These are phyloP conservation scores for Lactarius quietus DNA, from an alignment of 768 basidiomycete genomes.

Conservation along the genomic window DNA sequence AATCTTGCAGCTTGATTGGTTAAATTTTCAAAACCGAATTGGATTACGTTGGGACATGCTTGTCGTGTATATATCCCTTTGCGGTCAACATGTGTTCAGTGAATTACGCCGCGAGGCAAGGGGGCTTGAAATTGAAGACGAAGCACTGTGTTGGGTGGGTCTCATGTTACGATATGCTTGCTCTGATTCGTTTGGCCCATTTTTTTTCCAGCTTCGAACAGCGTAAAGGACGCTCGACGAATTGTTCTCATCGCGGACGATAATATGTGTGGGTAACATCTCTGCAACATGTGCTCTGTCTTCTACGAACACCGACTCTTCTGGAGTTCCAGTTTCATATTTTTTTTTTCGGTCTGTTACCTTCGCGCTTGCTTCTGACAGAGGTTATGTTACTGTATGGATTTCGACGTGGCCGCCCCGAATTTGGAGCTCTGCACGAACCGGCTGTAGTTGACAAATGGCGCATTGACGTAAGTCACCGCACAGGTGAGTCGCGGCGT, in stretches of 20 bases:
- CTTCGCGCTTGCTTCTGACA: not conserved
- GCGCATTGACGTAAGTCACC: not conserved
- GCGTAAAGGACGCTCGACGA: not conserved
- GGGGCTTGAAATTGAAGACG: not conserved
- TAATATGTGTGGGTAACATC: not conserved
- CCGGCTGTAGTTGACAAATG: not conserved
- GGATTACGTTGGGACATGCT: not conserved
- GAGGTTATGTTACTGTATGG: not conserved
- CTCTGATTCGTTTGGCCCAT: not conserved
- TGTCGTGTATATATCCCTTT: conserved; percentile 11
- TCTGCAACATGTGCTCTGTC: not conserved
- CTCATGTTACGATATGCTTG: conserved; percentile 5
- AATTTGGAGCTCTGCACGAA: not conserved
- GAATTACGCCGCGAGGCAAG: conserved; percentile 7
- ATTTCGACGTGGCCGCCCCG: not conserved
- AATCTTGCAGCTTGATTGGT: not conserved
- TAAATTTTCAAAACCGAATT: not conserved
- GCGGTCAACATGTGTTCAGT: conserved; percentile 1
- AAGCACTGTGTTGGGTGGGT: not conserved
- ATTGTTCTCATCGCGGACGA: not conserved
- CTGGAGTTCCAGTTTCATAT: not conserved
- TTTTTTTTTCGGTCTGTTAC: no score
- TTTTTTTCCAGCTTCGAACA: not conserved
- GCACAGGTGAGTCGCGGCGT: not conserved
- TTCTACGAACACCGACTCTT: not conserved